A percentile compares a stretch with the other conserved stretches of the same genome.
phyloP scores from a whole-genome alignment of 805 yeast genomes.

The Torulaspora gathmanii region DNA sequence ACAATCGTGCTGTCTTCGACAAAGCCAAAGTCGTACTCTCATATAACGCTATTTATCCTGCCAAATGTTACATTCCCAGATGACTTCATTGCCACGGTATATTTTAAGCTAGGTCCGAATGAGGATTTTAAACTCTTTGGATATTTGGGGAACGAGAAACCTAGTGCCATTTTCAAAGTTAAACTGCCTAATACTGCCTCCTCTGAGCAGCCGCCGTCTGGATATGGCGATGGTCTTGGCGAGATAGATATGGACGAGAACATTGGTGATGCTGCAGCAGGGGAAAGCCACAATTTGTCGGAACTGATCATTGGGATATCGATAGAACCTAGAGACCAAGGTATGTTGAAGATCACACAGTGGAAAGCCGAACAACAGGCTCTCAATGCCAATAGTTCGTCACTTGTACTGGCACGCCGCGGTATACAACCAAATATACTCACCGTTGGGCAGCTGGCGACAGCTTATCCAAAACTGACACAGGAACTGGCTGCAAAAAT shows the following conservation, averaged over 20 bases:
- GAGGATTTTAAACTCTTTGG: constrained; percentile 63
- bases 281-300: constrained; percentile 37
- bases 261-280: constrained; percentile 37
- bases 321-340: constrained; percentile 70
- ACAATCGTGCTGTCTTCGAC: constrained; percentile 35
- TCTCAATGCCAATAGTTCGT: constrained; percentile 20
- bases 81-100: constrained; percentile 75
- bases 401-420: constrained; percentile 31
- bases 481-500: constrained; percentile 78
- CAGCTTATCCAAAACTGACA: constrained; percentile 41
- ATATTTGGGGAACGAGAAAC: constrained; percentile 59
- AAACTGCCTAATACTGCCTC: constrained; percentile 36
- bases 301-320: constrained; percentile 73
- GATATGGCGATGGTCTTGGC: constrained; percentile 43
- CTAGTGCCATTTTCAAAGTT: constrained; percentile 86
- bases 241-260: constrained; percentile 57
- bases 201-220: not conserved
- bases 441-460: constrained; percentile 33
- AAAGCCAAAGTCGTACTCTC: constrained; percentile 45
- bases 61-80: constrained; percentile 76
- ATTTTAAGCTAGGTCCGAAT: constrained; percentile 68
- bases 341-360: constrained; percentile 51
- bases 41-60: constrained; percentile 75
- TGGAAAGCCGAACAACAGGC: constrained; percentile 33
- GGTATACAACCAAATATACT: constrained; percentile 23